Evolutionary conservation across 2,329 filamentous ascomycete genomes (phyloP), one percentile per base, ranked within the genome.

Genomic region (Nannizziopsis arthrosporioides): DNA sequence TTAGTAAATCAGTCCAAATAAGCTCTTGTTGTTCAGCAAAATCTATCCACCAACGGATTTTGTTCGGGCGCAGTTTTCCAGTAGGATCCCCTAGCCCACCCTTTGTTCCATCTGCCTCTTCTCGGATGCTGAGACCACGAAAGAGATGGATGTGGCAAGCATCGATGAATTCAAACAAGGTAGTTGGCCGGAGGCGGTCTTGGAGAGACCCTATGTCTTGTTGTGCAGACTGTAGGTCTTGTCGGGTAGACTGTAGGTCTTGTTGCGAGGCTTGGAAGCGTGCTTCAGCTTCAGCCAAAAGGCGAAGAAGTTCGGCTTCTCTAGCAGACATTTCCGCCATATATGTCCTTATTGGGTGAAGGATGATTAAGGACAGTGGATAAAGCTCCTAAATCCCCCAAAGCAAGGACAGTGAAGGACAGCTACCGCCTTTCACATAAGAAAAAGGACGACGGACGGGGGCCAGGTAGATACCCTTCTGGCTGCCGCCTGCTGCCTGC

Each of bases 81-180:
- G 48, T 35, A 10, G 51, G 42, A 39, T 52, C 52, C 17, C 37
- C 30, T 31, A 48, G 32, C n/a, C 41, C 44, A 32, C 54, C 53
- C 42, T 54, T 52, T 37, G 41, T 53, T n/a, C 19, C 40, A 5
- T 44, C 37, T 38, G 50, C 47, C 10, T 39, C 11, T 11, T 41
- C 39, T 15, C 50, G 40, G 17, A 52, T 14, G 36, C 34, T 35
- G 30, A 56, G 49, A 2, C 44, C 44, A 11, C 43, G 31, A 44
- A 49, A 56, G 12, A 56, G 46, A 47, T 52, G 36, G 12, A 15
- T 43, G 35, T 55, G 55, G 32, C 49, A 55, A 41, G 36, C 43
- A 42, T 51, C 42, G 43, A 57, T 48, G 44, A 52, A 57, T 40
- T 55, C 52, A 37, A 44, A 43, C 19, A 56, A 44, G 30, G 53